Evolutionary conservation across 208 protist genomes (phyloP).

Genomic region (Angomonas desouzai): DNA sequence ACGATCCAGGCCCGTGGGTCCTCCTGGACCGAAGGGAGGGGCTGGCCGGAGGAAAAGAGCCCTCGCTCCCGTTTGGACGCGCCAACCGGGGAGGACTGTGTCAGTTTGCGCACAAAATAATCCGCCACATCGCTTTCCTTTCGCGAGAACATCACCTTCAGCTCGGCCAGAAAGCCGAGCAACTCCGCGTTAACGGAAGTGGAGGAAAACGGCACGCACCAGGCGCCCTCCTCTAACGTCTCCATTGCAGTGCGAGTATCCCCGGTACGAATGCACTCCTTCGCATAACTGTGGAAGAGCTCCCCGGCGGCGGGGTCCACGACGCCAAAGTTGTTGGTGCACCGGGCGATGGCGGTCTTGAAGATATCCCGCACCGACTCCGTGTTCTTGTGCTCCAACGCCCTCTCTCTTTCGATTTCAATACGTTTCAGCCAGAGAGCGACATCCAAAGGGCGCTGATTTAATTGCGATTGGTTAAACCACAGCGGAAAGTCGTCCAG

Average conservation of each 20-base stretch:
- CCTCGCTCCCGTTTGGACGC: constrained; percentile 18
- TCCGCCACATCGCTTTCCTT: constrained; percentile 2
- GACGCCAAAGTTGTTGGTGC: constrained; percentile 34
- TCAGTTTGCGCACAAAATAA: constrained; percentile 21
- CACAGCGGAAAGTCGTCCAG: constrained; percentile 43
- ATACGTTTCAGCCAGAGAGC: constrained; percentile 74
- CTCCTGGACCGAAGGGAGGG: constrained; percentile 6
- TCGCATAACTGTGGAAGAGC: constrained; percentile 48
- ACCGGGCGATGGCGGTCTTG: constrained; percentile 68
- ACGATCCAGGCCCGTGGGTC: constrained; percentile 37
- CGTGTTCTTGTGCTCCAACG: background rate
- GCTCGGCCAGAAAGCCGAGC: constrained; percentile 57
- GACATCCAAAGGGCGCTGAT: constrained; percentile 31
- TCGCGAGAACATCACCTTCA: constrained; percentile 29
- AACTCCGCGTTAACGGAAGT: constrained; percentile 51
- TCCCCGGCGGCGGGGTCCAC: constrained; percentile 58
- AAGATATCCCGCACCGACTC: constrained; percentile 41
- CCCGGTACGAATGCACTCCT: constrained; percentile 32
- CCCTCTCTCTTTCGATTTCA: constrained; percentile 61
- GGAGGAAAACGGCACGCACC: constrained; percentile 54
- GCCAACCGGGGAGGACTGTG: background rate
- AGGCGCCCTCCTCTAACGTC: constrained; percentile 52
- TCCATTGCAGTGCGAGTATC: constrained; percentile 28
- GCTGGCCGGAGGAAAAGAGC: constrained; percentile 17
- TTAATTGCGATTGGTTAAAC: constrained; percentile 68